Conservation (phyloP, 1,284 basidiomycete species). For the Waitea zeae region DNA sequence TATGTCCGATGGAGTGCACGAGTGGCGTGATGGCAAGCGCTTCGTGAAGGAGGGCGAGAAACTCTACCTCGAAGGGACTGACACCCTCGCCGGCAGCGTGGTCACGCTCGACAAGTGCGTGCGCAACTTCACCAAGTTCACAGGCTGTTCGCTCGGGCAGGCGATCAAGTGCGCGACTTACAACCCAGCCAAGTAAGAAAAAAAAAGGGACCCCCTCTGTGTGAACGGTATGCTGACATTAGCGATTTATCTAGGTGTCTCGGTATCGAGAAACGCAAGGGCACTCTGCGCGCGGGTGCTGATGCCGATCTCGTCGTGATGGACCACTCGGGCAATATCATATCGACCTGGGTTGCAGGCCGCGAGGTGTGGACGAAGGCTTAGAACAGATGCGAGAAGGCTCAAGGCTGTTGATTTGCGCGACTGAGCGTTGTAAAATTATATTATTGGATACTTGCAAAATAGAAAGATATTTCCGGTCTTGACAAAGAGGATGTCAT, state of each 20-base stretch:
- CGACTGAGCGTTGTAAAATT: no score
- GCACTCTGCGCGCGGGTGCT: conserved; percentile 59
- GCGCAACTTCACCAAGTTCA: conserved; percentile 69
- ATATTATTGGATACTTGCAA: no score
- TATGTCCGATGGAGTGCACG: conserved; percentile 68
- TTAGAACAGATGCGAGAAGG: conserved; percentile 11
- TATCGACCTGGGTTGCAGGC: conserved; percentile 71
- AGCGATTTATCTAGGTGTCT: no score
- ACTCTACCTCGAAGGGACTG: conserved; percentile 71
- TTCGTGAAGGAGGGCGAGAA: conserved; percentile 71
- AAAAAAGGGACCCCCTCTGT: background rate
- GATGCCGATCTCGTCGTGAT: conserved; percentile 76
- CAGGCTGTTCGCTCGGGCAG: conserved; percentile 65
- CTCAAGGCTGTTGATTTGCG: no score
- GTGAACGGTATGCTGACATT: background rate
- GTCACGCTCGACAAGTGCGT: conserved; percentile 73
- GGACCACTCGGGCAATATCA: conserved; percentile 47
- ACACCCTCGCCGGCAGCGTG: conserved; percentile 77
- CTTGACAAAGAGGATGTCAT: no score
- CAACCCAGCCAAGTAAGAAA: conserved; percentile 62
- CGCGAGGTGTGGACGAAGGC: conserved; percentile 46
- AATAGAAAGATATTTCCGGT: no score
- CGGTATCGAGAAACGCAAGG: conserved; percentile 64
- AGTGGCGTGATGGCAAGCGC: conserved; percentile 69
- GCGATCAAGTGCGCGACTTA: conserved; percentile 74